Percentiles rank a stretch among this genome's conserved stretches.
These are phyloP conservation scores for Cytospora piceicola DNA, from an alignment of 2,329 filamentous ascomycete genomes.

Conservation along the genomic window DNA sequence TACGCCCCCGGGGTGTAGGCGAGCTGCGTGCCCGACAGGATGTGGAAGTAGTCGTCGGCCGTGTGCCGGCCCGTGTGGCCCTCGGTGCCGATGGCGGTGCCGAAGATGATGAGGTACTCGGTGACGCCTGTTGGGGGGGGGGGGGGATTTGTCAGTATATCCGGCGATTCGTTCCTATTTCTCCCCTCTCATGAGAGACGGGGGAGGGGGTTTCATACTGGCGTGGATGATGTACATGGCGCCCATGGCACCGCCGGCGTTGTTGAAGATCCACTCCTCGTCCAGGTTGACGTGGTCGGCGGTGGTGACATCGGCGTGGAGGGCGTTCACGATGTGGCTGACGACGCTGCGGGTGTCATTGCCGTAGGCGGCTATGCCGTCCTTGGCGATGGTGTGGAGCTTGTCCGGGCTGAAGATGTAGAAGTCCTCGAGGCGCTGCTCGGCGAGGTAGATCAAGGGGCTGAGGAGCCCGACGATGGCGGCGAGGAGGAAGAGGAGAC, in stretches of 20 bases:
- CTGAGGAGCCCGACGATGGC: constrained; percentile 59
- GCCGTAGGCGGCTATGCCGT: constrained; percentile 69
- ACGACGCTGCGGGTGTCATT: constrained; percentile 75
- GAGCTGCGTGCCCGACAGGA: constrained; percentile 75
- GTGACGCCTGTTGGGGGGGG: constrained; percentile 61
- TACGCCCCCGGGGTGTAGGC: constrained; percentile 73
- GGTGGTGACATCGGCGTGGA: constrained; percentile 58
- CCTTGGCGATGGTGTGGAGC: constrained; percentile 69
- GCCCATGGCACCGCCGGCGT: constrained; percentile 89
- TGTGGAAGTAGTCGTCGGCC: constrained; percentile 94
- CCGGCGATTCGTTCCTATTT: neutral
- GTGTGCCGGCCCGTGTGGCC: constrained; percentile 88
- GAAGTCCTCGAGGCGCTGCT: constrained; percentile 64
- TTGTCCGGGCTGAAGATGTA: constrained; percentile 76
- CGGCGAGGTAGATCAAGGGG: constrained; percentile 58
- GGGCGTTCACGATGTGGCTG: constrained; percentile 69
- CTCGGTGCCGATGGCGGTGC: constrained; percentile 81
- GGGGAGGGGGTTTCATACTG: constrained; percentile 56
- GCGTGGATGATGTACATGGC: constrained; percentile 90
- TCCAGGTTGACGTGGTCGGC: constrained; percentile 65
- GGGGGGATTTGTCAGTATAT: neutral
- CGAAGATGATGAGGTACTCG: constrained; percentile 90
- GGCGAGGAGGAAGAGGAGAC: constrained; percentile 54
- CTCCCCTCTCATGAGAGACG: neutral
- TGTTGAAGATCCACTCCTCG: constrained; percentile 91